Conservation (phyloP, 176 grass and related monocot species). For the Oryza brachyantha region DNA sequence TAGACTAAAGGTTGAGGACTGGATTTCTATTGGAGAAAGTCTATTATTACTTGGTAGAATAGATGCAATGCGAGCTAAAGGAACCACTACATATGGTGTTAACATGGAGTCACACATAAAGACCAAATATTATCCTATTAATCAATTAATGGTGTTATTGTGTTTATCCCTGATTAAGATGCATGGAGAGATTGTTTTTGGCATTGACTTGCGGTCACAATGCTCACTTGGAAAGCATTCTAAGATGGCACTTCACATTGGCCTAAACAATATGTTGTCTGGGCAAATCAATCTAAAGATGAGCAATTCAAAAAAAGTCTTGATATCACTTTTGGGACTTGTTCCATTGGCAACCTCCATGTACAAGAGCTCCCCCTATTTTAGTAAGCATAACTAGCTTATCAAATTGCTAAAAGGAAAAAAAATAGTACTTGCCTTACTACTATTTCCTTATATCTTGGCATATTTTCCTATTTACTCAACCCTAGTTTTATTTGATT, state of each 20-base stretch:
- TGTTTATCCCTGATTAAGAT: constrained; percentile 81
- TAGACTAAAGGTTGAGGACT: constrained; percentile 82
- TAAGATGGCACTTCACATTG: constrained; percentile 71
- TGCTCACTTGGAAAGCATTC: constrained; percentile 57
- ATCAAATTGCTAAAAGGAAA: constrained; percentile 25
- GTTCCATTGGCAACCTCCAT: constrained; percentile 58
- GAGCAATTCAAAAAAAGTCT: constrained; percentile 77
- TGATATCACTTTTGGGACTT: constrained; percentile 67
- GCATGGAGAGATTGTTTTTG: constrained; percentile 59
- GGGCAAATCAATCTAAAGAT: constrained; percentile 72
- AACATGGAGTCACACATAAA: constrained; percentile 67
- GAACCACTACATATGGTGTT: constrained; percentile 70
- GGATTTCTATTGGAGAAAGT: constrained; percentile 68
- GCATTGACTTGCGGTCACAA: constrained; percentile 76
- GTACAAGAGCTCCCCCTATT: constrained; percentile 37
- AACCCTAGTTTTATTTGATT: background rate
- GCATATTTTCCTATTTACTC: constrained; percentile 28
- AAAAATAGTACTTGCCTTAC: background rate
- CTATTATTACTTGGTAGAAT: constrained; percentile 54
- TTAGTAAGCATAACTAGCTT: background rate
- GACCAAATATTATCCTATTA: constrained; percentile 71
- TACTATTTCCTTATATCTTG: background rate
- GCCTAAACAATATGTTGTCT: constrained; percentile 76
- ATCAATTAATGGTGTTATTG: constrained; percentile 56
- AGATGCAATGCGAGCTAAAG: constrained; percentile 58